Evolutionary conservation across 148 eudicot genomes (phyloP).

Genomic region (Diospyros kaki): DNA sequence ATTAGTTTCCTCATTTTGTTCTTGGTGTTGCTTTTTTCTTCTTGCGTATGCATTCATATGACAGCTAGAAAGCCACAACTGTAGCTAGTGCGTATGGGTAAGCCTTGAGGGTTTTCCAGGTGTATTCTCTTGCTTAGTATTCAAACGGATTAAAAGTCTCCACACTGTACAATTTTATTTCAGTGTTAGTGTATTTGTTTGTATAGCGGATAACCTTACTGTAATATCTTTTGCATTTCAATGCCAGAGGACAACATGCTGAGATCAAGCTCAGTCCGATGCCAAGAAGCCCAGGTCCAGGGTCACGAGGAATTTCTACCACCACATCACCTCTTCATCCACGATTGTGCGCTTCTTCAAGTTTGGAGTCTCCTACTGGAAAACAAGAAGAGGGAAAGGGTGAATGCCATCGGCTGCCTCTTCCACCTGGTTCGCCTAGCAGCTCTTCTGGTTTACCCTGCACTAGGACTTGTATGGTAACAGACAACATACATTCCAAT

Average conservation of each 20-base stretch:
- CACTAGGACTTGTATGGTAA: conserved; percentile 37
- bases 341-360: conserved; percentile 29
- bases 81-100: not conserved
- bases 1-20: not conserved
- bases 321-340: conserved; percentile 69
- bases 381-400: conserved; percentile 69
- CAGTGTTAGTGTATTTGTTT: not conserved
- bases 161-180: not conserved
- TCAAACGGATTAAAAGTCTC: not conserved
- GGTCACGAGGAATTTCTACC: conserved; percentile 47
- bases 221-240: conserved; percentile 1
- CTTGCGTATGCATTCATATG: not conserved
- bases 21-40: not conserved
- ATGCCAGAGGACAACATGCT: conserved; percentile 32
- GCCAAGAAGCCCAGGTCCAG: conserved; percentile 67
- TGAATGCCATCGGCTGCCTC: conserved; percentile 75
- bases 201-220: not conserved
- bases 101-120: not conserved
- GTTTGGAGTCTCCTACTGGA: conserved; percentile 56
- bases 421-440: conserved; percentile 81
- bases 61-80: not conserved
- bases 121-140: not conserved
- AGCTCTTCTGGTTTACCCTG: conserved; percentile 57
- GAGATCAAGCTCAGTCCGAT: conserved; percentile 39
- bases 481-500: conserved; percentile 37